phyloP scores from a whole-genome alignment of 805 yeast species.

The Debaryomyces maramus region DNA sequence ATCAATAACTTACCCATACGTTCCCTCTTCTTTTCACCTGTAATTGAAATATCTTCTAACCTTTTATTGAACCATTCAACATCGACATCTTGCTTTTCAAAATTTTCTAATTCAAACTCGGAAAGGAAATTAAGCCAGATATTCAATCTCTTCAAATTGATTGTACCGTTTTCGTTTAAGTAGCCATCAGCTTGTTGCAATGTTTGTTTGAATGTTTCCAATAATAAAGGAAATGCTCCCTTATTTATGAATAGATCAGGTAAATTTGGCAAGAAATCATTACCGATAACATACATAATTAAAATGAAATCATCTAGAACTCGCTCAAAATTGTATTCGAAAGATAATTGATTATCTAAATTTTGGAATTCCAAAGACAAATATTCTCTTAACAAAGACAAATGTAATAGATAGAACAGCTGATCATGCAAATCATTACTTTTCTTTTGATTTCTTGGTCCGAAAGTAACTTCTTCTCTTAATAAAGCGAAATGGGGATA shows the following conservation, averaged over 20 bases:
- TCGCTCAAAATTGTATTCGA: conserved; percentile 82
- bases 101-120: conserved; percentile 79
- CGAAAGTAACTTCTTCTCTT: conserved; percentile 95
- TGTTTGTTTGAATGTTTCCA: conserved; percentile 84
- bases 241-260: conserved; percentile 92
- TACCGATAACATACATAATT: conserved; percentile 92
- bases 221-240: conserved; percentile 92
- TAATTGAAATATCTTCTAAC: conserved; percentile 71
- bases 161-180: conserved; percentile 77
- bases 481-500: conserved; percentile 94
- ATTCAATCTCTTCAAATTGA: conserved; percentile 70
- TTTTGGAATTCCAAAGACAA: conserved; percentile 80
- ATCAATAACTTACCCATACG: conserved; percentile 64
- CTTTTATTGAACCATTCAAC: conserved; percentile 89
- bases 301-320: conserved; percentile 89
- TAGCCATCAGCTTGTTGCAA: conserved; percentile 77
- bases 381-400: conserved; percentile 88
- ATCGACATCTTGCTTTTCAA: conserved; percentile 81
- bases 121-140: conserved; percentile 76
- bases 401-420: conserved; percentile 77
- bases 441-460: conserved; percentile 45
- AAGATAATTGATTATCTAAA: conserved; percentile 60
- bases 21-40: conserved; percentile 68
- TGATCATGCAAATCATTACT: conserved; percentile 65
- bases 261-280: conserved; percentile 94